Base-by-base conservation (phyloP, 2,329 filamentous ascomycete genomes). In the Nothophaeocryptopus gaeumannii region DNA sequence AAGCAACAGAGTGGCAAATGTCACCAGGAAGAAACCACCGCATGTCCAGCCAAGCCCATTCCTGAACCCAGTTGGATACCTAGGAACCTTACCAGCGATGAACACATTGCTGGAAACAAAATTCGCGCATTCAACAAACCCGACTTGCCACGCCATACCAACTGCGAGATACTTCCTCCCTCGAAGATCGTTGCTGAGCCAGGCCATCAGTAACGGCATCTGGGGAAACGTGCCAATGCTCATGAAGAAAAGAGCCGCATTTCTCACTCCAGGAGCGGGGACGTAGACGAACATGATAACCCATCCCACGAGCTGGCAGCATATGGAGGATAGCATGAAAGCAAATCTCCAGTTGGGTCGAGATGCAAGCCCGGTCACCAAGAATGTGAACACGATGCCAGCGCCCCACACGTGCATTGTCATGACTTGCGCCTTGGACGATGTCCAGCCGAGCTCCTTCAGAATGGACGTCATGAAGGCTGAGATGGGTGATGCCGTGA, bases 381-480 rank as follows among this genome's bases (percentile, higher is more conserved):
- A 15, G 38, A 51, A 51, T 2, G 48, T 51, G 41, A 51, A 41
- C n/a, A 51, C 8, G 9, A 51, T 51, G 7, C 41, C 48, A 11
- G 48, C 41, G n/a, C 48, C 48, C 48, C 48, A 51, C 11, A 51
- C 43, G 20, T 41, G 48, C 48, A 51, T 51, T 3, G 48, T 51
- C 48, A 51, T 51, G 14, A 51, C 41, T 41, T 51, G 48, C 13
- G 48, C 48, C 46, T 37, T 37, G 20, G 30, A 36, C 30, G 30
- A 31, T 12, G 48, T 51, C 48, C 48, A 51, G n/a, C 48, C 48
- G 7, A 51, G 16, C 14, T 51, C 48, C 29, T 39, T 45, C 9
- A 51, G 42, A 16, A 51, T 51, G 13, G 48, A 51, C 15, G 48
- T 51, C 48, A 51, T 51, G 48, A 51, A 51, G 8, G 48, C 42